Evolutionary conservation across 2,329 filamentous ascomycete species (phyloP).

Genomic region (Daldinia sp.): DNA sequence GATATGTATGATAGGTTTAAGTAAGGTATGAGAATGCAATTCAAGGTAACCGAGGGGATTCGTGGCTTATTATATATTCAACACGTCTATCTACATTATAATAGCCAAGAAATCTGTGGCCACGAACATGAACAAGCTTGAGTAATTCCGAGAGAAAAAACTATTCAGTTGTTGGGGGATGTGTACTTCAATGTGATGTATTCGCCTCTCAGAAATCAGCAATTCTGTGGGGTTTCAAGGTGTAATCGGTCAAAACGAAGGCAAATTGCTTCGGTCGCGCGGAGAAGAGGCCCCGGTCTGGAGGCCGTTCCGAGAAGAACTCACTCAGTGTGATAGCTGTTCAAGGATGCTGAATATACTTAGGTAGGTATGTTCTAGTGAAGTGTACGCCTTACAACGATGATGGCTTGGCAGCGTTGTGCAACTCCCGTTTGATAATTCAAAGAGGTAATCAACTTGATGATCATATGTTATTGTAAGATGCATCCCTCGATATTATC

Average conservation of each 20-base stretch:
- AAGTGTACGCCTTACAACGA: conserved; percentile 1
- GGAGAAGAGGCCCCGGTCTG: neutral
- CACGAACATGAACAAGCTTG: conserved; percentile 3
- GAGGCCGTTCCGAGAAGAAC: conserved; percentile 11
- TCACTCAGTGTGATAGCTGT: neutral
- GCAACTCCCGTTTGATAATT: conserved; percentile 4
- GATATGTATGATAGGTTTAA: no score
- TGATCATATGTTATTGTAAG: conserved; percentile 16
- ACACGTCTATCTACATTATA: neutral
- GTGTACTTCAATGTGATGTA: conserved; percentile 23
- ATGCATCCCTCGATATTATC: neutral
- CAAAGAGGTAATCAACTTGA: conserved; percentile 7
- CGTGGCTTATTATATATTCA: neutral
- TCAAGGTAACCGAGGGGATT: neutral
- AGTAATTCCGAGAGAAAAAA: conserved; percentile 8
- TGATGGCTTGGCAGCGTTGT: conserved; percentile 20
- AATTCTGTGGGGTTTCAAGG: conserved; percentile 16
- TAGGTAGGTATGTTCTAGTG: neutral
- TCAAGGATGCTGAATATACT: neutral
- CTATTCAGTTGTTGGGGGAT: conserved; percentile 10
- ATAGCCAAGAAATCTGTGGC: neutral
- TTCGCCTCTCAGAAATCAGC: conserved; percentile 17
- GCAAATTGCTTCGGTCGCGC: neutral
- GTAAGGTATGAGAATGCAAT: neutral
- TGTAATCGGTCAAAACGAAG: conserved; percentile 9